phyloP scores from a whole-genome alignment of 208 protist genomes.

The Leishmania guyanensis region DNA sequence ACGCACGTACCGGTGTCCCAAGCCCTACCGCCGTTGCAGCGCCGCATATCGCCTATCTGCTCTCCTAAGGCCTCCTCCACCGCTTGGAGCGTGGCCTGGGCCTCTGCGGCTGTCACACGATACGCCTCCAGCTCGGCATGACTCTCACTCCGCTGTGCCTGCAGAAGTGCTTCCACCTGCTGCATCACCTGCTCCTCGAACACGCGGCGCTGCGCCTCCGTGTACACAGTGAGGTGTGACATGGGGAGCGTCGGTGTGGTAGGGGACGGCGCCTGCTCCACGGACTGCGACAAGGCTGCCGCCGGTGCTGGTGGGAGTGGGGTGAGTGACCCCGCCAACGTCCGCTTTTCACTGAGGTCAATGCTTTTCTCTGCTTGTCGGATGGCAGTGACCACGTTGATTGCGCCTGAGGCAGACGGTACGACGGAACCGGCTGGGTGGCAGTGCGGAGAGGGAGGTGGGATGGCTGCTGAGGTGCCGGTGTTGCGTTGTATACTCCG shows the following conservation, averaged over 20 bases:
- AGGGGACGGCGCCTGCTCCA: background rate
- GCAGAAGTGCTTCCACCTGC: constrained; percentile 27
- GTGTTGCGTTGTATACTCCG: no score
- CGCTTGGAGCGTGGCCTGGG: constrained; percentile 18
- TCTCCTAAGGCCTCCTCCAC: constrained; percentile 18
- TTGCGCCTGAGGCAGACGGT: background rate
- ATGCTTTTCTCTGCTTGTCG: background rate
- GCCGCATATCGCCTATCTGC: constrained; percentile 4
- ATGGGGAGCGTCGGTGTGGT: background rate
- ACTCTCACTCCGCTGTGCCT: constrained; percentile 28
- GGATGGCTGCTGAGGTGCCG: background rate
- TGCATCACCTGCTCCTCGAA: constrained; percentile 28
- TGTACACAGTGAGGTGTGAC: background rate
- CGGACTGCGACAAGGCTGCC: background rate
- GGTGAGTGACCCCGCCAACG: background rate
- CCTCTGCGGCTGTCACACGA: constrained; percentile 22
- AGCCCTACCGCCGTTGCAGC: background rate
- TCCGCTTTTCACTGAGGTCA: background rate
- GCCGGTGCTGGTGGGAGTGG: background rate
- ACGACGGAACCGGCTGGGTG: background rate
- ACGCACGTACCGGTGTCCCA: background rate
- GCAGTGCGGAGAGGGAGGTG: background rate
- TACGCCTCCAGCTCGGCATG: constrained; percentile 27
- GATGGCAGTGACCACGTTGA: background rate
- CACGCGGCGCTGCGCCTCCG: constrained; percentile 25